Percentiles rank a stretch among this genome's conserved stretches.
These are phyloP conservation scores for Cardamine chenopodiifolia DNA, from an alignment of 345 rosid genomes.

Conservation along the genomic window DNA sequence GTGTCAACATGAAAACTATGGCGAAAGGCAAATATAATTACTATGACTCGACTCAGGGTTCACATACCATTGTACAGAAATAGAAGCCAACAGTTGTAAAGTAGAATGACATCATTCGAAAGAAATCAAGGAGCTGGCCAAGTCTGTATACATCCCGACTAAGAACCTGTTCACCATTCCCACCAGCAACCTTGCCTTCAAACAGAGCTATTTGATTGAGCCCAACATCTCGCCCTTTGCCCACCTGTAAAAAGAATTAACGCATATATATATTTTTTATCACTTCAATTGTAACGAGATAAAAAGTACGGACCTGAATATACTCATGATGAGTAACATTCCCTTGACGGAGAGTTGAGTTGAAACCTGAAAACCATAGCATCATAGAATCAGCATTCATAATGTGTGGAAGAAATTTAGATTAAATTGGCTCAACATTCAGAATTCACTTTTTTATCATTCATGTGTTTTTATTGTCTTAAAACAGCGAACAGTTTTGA, in stretches of 20 bases:
- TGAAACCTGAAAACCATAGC: conserved; percentile 64
- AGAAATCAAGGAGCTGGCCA: conserved; percentile 98
- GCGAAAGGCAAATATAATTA: conserved; percentile 1
- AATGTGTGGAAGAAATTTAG: background rate
- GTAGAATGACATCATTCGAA: conserved; percentile 95
- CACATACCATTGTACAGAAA: conserved; percentile 88
- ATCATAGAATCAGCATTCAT: background rate
- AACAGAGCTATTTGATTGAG: conserved; percentile 96
- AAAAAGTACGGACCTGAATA: conserved; percentile 67
- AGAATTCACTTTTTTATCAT: conserved; percentile 13
- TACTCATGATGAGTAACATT: conserved; percentile 98
- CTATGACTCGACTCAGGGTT: conserved; percentile 13
- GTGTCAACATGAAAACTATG: conserved; percentile 22
- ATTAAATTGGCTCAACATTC: conserved; percentile 4
- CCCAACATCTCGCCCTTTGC: conserved; percentile 99
- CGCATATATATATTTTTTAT: background rate
- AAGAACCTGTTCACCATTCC: conserved; percentile 98
- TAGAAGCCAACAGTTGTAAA: conserved; percentile 96
- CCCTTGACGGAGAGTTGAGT: conserved; percentile 95
- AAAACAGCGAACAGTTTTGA: background rate
- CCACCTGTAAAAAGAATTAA: conserved; percentile 64
- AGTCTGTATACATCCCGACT: conserved; percentile 98
- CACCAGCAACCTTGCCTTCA: conserved; percentile 99
- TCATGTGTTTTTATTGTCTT: background rate
- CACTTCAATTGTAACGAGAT: conserved; percentile 5